Evolutionary conservation across 208 protist genomes (phyloP), one percentile per base, ranked within the genome.

Genomic region (Phytomonas francai): DNA sequence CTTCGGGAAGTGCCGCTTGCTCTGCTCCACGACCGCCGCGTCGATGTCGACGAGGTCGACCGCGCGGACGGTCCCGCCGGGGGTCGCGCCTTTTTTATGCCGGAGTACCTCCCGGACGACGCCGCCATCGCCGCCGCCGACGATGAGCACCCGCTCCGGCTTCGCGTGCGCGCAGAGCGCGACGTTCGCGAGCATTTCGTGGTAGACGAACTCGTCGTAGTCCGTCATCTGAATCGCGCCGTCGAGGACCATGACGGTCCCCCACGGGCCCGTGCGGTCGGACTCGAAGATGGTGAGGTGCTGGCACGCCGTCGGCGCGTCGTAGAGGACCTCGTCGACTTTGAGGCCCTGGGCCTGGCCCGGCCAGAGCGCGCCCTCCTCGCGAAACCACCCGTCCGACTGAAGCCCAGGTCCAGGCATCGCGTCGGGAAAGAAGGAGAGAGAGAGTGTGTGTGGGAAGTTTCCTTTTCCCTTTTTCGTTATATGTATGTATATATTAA

Each of bases 101-200:
- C 96, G 94, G 36, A 98, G 74, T 36, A 98, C 89, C 81, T 99
- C 97, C 33, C 97, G 88, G 62, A 99, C 76, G 6, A 98, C 97
- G 45, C 97, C 98, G 73, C 98, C 98, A 71, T 99, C 98, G 31
- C 98, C 98, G 63, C 97, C 98, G 54, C 98, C 98, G 77, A 99
- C 95, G 51, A 99, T 88, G n/a, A 98, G 91, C 7, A 99, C 93
- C 39, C 92, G 75, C 69, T 95, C 81, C 4, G 90, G 92, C 63
- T 95, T 92, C 32, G 76, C 72, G 76, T 99, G 97, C 19, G 82
- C 57, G 74, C 83, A 95, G 28, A 98, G 63, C 34, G 97, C 90
- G 16, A 98, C 29, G 82, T 99, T 97, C 11, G 91, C 93, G 29
- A 99, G 94, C 97, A 99, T 99, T 81, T 99, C 98, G 79, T 99